These are phyloP conservation scores for Rhododendron kiyosumense DNA, from an alignment of 148 eudicot genomes.

Conservation along the genomic window DNA sequence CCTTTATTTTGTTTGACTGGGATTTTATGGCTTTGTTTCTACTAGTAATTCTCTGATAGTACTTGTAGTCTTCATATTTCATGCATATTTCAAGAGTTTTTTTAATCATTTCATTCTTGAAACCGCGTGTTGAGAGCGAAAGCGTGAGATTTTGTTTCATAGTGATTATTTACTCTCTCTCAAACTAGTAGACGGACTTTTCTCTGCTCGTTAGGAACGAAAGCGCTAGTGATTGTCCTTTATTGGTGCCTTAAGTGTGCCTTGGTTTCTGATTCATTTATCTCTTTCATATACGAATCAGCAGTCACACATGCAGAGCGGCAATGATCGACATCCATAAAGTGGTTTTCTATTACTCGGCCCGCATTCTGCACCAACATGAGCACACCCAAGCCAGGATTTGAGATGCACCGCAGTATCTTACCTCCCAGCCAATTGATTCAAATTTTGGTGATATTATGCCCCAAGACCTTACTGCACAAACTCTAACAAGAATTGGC, in stretches of 20 bases:
- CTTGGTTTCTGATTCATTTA: background rate
- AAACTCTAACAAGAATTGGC: background rate
- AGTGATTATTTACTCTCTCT: background rate
- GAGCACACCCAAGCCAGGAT: background rate
- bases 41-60: background rate
- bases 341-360: background rate
- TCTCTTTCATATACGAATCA: background rate
- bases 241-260: background rate
- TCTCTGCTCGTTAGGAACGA: background rate
- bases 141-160: background rate
- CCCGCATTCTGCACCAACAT: background rate
- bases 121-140: background rate
- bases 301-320: background rate
- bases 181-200: background rate
- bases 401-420: background rate
- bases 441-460: background rate
- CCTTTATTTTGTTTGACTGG: background rate
- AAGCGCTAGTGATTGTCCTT: no score
- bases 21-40: background rate
- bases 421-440: background rate
- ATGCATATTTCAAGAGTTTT: background rate
- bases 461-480: background rate
- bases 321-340: background rate
- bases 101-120: background rate
- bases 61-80: background rate